Evolutionary conservation across 352 stramenopile genomes (phyloP).

Genomic region (Detonula confervacea): DNA sequence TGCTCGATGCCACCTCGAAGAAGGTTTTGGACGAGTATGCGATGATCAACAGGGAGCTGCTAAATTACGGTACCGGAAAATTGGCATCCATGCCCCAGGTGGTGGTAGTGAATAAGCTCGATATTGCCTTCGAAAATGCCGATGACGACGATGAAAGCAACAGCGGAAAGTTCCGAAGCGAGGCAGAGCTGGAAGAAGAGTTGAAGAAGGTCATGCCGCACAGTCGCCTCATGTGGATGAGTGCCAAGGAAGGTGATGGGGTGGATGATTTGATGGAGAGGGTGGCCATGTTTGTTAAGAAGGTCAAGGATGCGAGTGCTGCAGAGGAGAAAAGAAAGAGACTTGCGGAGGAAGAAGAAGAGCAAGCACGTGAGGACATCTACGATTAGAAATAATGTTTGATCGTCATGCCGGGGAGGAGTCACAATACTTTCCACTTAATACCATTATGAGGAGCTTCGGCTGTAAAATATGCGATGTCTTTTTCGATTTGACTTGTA

Average conservation of each 20-base stretch:
- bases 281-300: slow-evolving; percentile 76
- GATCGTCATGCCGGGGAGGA: too few species aligned
- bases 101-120: slow-evolving; percentile 88
- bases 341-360: not conserved
- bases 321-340: slow-evolving; percentile 11
- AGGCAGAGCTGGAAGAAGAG: slow-evolving; percentile 59
- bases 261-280: slow-evolving; percentile 83
- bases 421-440: too few species aligned
- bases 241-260: slow-evolving; percentile 78
- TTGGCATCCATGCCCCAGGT: slow-evolving; percentile 88
- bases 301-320: slow-evolving; percentile 60
- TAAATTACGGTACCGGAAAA: slow-evolving; percentile 85
- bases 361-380: too few species aligned
- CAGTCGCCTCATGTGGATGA: slow-evolving; percentile 81
- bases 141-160: slow-evolving; percentile 11
- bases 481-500: too few species aligned
- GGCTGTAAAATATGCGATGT: too few species aligned
- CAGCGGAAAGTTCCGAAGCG: slow-evolving; percentile 25
- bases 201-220: slow-evolving; percentile 74
- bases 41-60: slow-evolving; percentile 88
- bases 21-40: slow-evolving; percentile 86
- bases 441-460: too few species aligned
- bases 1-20: slow-evolving; percentile 87
- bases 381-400: too few species aligned
- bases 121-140: slow-evolving; percentile 53